Base-by-base conservation (phyloP, 208 protist genomes). In the Vickermania ingenoplastis region DNA sequence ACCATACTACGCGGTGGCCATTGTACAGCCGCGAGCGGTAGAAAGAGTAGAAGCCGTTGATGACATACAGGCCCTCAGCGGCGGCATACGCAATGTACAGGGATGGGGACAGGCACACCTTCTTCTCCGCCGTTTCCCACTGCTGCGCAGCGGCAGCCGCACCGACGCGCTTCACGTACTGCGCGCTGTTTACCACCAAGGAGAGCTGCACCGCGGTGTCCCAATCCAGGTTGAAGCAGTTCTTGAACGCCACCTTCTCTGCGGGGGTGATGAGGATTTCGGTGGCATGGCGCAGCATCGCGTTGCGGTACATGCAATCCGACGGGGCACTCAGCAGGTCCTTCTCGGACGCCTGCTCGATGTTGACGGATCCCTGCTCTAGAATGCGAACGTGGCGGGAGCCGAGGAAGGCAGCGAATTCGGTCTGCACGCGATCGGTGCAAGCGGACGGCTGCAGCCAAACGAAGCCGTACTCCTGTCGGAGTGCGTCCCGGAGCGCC, bases 11-110 rank as follows among this genome's bases (percentile, higher is more conserved):
- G 31, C 76, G 66, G 3, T 68, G 30, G 2, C 75, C 79, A 23
- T 54, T 61, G 57, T 86, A 75, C 54, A 86, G 69, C 27, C 76
- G 73, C 3, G 87, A 63, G 24, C 72, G 76, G 17, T 70, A 61
- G 61, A 81, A 86, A 41, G 72, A 71, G 68, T 91, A 91, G 49
- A 83, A 86, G 17, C 80, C 77, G 59, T 94, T 94, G 52, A 91
- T 59, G 29, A 94, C 82, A 63, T 86, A 94, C n/a, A 91, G 45
- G 27, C 80, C 87, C 30, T 89, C 79, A 7, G 53, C 52, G 14
- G 69, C 73, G 30, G 91, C 61, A 59, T 81, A 83, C 23, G 73
- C 83, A 29, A 89, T 59, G 51, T 89, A 92, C 31, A 95, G 72
- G 30, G 60, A 45, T 7, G 75, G 59, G 5, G 79, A 84, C 13